phyloP scores from a whole-genome alignment of 805 yeast species.

The Ogataea paraovalis region DNA sequence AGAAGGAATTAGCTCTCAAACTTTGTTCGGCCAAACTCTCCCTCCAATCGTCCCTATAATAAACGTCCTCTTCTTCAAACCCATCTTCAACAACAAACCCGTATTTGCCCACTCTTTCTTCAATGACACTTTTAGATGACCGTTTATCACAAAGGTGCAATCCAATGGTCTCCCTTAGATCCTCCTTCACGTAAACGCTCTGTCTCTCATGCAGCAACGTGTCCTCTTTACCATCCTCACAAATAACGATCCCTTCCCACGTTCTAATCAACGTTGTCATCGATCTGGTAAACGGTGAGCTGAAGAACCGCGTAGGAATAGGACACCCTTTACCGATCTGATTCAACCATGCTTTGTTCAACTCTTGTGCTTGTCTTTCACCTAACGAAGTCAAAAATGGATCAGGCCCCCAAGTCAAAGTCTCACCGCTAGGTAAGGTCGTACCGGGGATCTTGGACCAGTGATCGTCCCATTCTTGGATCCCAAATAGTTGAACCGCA shows the following conservation, averaged over 20 bases:
- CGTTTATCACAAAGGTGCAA: constrained; percentile 58
- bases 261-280: constrained; percentile 53
- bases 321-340: constrained; percentile 48
- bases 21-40: constrained; percentile 50
- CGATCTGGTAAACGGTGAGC: constrained; percentile 64
- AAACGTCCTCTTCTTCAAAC: constrained; percentile 46
- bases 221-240: constrained; percentile 22
- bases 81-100: constrained; percentile 43
- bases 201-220: constrained; percentile 13
- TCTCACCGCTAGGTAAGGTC: constrained; percentile 40
- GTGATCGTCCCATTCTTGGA: constrained; percentile 51
- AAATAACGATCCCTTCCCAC: constrained; percentile 39
- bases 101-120: constrained; percentile 36
- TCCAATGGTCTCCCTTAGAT: constrained; percentile 59
- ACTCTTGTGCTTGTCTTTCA: constrained; percentile 49
- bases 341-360: constrained; percentile 39
- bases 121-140: constrained; percentile 36
- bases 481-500: constrained; percentile 51
- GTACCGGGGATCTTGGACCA: constrained; percentile 47
- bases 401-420: constrained; percentile 53
- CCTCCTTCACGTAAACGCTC: constrained; percentile 37
- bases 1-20: constrained; percentile 41
- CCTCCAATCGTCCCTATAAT: constrained; percentile 41
- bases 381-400: constrained; percentile 57
- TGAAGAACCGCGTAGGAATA: constrained; percentile 51